Evolutionary conservation across 139 green algal genomes (phyloP), one percentile per base, ranked within the genome.

Genomic region (Chlorella sp.): DNA sequence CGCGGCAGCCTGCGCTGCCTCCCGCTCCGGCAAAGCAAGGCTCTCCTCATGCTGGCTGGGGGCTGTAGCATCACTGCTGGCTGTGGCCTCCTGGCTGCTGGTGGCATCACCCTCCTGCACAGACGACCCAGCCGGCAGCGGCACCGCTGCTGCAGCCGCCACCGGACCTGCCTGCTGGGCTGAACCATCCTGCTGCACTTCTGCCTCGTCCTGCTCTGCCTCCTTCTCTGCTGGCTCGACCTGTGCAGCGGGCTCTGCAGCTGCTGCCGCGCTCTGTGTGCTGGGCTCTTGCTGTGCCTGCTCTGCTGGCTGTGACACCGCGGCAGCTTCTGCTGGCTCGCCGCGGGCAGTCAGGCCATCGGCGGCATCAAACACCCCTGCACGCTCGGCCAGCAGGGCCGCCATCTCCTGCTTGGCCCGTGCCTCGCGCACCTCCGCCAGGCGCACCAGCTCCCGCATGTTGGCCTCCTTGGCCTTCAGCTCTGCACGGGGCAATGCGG

Each of bases 401-500:
- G 74, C 85, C 51, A 96, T 91, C 72, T 95, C 88, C 25, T 81
- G 73, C 91, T 96, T 96, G 73, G 93, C 93, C 11, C 78, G 60
- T 1, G 85, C 85, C 85, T 98, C 94, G 6, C 91, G 84, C 44
- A 81, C 70, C 88, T 97, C 94, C 57, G 93, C 94, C 56, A 95
- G 89, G n/a, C 74, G n/a, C 20, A 97, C 94, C 85, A 98, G 90
- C 72, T 95, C 87, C 9, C 86, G 89, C 94, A 97, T 97, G 91
- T 89, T 89, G n/a, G 69, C 89, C 90, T 97, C 93, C 91, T 98
- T 97, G 69, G 87, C 70, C 67, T 93, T 92, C 38, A 96, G 88
- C 44, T 91, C 93, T 95, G 88, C 60, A 41, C 11, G 21, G 21
- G 51, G 12, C 11, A 60, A n/a, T n/a, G n/a, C n/a, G n/a, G n/a